Conservation (phyloP, 2,329 filamentous ascomycete genomes). For the Botrytis hyacinthi region DNA sequence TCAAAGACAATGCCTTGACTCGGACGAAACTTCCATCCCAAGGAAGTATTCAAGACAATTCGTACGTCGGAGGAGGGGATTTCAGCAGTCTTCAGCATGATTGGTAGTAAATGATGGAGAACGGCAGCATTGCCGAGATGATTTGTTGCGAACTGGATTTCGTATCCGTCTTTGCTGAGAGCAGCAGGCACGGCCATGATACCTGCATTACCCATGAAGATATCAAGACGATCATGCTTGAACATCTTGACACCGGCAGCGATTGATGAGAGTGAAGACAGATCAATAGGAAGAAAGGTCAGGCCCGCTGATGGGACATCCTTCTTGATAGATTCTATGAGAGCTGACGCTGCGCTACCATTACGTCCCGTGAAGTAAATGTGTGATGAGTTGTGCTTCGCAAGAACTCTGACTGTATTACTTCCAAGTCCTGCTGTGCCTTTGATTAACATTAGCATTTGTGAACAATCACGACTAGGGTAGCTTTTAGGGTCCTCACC, state of each 20-base stretch:
- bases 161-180: neutral
- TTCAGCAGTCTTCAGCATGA: neutral
- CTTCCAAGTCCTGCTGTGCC: neutral
- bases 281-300: neutral
- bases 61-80: neutral
- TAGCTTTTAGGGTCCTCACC: neutral
- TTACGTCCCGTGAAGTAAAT: neutral
- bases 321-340: neutral
- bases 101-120: neutral
- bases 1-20: neutral
- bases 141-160: neutral
- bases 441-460: neutral
- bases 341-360: neutral
- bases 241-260: neutral
- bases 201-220: neutral
- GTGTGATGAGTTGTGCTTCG: neutral
- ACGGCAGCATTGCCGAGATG: neutral
- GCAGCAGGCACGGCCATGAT: neutral
- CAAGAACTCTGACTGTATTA: neutral
- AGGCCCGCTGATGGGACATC: neutral
- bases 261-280: neutral
- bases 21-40: neutral
- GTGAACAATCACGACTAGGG: neutral
- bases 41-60: neutral
- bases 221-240: neutral